Evolutionary conservation across 202 grass and related monocot species (phyloP).

Genomic region (Digitaria exilis): DNA sequence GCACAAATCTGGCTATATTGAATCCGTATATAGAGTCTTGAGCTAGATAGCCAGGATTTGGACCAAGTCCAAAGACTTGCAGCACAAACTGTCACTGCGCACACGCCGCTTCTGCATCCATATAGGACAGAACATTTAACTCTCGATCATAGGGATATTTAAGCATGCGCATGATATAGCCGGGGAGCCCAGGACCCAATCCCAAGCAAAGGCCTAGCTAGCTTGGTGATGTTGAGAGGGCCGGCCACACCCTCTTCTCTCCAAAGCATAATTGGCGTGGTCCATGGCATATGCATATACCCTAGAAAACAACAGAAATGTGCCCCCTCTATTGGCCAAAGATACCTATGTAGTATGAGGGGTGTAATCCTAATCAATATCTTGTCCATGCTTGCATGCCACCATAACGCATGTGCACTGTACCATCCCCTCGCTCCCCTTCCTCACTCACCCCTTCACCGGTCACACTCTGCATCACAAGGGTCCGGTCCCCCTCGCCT

Average conservation of each 20-base stretch:
- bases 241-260: background rate
- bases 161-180: background rate
- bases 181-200: slow-evolving; percentile 30
- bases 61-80: background rate
- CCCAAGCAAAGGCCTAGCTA: slow-evolving; percentile 8
- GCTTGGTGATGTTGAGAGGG: slow-evolving; percentile 35
- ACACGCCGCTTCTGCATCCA: background rate
- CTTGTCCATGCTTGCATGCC: slow-evolving; percentile 43
- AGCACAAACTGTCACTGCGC: slow-evolving; percentile 11
- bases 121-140: background rate
- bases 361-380: slow-evolving; percentile 31
- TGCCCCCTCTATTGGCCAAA: slow-evolving; percentile 22
- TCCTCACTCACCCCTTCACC: slow-evolving; percentile 35
- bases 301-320: slow-evolving; percentile 51
- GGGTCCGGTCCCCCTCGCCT: background rate
- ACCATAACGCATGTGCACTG: slow-evolving; percentile 44
- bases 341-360: slow-evolving; percentile 2
- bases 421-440: slow-evolving; percentile 14
- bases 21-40: background rate
- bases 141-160: background rate
- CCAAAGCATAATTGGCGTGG: slow-evolving; percentile 52
- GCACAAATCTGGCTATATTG: background rate
- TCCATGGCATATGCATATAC: slow-evolving; percentile 43
- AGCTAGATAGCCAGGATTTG: background rate
- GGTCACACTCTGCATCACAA: slow-evolving; percentile 27